These are phyloP conservation scores for Testicularia cyperi DNA, from an alignment of 1,284 basidiomycete genomes.

Conservation along the genomic window DNA sequence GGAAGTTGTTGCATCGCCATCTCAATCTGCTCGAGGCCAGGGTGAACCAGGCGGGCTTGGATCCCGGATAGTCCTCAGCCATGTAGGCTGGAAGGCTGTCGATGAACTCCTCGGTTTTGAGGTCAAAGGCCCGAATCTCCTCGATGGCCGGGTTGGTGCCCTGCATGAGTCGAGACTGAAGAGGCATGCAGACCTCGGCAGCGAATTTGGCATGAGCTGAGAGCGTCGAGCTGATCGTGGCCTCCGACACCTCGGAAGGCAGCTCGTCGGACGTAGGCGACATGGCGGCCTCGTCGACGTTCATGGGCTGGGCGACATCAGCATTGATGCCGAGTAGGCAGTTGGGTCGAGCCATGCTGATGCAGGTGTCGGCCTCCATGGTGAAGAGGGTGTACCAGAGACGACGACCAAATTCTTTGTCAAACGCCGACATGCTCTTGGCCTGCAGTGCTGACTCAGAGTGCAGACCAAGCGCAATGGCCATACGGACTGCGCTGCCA, in stretches of 20 bases:
- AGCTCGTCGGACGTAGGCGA: conserved; percentile 23
- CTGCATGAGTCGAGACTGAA: conserved; percentile 30
- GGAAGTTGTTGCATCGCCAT: conserved; percentile 42
- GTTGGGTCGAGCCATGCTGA: conserved; percentile 41
- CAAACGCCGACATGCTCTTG: conserved; percentile 27
- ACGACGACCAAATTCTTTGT: conserved; percentile 32
- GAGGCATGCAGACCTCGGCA: conserved; percentile 35
- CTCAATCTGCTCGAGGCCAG: conserved; percentile 29
- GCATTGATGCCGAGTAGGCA: conserved; percentile 28
- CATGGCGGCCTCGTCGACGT: conserved; percentile 38
- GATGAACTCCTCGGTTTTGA: conserved; percentile 36
- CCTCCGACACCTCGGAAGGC: conserved; percentile 20
- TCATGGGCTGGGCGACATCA: conserved; percentile 29
- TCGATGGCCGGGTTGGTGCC: conserved; percentile 33
- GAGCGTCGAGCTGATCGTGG: conserved; percentile 33
- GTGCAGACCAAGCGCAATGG: conserved; percentile 37
- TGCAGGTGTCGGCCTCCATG: conserved; percentile 39
- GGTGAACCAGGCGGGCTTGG: conserved; percentile 28
- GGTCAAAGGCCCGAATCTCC: conserved; percentile 35
- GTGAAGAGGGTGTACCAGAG: conserved; percentile 40
- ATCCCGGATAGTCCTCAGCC: conserved; percentile 19
- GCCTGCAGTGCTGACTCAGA: conserved; percentile 28
- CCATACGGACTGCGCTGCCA: conserved; percentile 38
- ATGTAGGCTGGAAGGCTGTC: conserved; percentile 35
- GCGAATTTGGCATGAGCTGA: conserved; percentile 33